Conservation (phyloP, 2,329 filamentous ascomycete genomes). For the Teratosphaeria viscida region DNA sequence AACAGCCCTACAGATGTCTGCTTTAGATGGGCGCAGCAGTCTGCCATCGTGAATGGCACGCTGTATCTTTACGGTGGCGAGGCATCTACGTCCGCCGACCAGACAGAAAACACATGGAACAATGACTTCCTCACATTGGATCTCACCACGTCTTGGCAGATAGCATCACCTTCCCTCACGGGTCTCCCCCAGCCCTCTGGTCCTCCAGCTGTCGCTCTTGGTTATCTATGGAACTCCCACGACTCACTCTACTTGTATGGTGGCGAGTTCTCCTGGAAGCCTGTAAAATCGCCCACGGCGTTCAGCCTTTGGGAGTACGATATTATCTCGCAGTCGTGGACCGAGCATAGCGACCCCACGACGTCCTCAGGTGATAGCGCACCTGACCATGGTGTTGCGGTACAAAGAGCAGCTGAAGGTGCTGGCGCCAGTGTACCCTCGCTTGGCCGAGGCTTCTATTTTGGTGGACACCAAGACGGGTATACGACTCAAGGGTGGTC, state of each 20-base stretch:
- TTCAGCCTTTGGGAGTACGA: constrained; percentile 63
- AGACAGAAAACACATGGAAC: constrained; percentile 59
- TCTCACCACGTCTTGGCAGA: constrained; percentile 61
- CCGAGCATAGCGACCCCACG: constrained; percentile 49
- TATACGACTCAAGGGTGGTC: constrained; percentile 58
- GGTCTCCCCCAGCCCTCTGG: constrained; percentile 56
- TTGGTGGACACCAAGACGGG: constrained; percentile 63
- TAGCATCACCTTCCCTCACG: constrained; percentile 50
- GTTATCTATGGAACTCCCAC: constrained; percentile 67
- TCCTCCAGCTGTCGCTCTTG: constrained; percentile 59
- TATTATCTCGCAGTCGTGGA: constrained; percentile 50
- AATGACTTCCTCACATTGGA: constrained; percentile 66
- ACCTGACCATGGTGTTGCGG: constrained; percentile 41
- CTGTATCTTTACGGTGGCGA: constrained; percentile 68
- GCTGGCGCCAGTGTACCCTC: constrained; percentile 60
- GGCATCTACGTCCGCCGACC: constrained; percentile 46
- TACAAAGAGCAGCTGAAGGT: constrained; percentile 64
- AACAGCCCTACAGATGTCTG: constrained; percentile 49
- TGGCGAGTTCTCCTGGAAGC: constrained; percentile 59
- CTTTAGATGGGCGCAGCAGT: constrained; percentile 56
- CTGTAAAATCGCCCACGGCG: constrained; percentile 44
- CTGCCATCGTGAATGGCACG: constrained; percentile 62
- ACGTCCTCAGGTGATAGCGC: constrained; percentile 56
- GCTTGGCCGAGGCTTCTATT: constrained; percentile 64
- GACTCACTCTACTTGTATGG: constrained; percentile 63